These are phyloP conservation scores for Coniferiporia sulphurascens DNA, from an alignment of 1,284 basidiomycete species.

Conservation along the genomic window DNA sequence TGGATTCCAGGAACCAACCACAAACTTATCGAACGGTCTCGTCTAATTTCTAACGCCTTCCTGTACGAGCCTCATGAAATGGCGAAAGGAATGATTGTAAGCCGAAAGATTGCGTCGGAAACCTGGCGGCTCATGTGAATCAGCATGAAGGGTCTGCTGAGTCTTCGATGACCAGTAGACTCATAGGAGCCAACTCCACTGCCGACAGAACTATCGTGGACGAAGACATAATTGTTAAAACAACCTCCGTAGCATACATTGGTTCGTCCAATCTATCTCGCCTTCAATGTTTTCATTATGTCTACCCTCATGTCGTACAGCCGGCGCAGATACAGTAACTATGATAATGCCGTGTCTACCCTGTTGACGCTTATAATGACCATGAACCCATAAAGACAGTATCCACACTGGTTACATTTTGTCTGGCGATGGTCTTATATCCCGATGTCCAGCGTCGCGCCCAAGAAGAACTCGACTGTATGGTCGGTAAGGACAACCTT, in stretches of 20 bases:
- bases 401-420: constrained; percentile 14
- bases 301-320: neutral
- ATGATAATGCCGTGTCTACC: too few species aligned
- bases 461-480: constrained; percentile 20
- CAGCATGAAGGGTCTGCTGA: constrained; percentile 4
- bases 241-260: neutral
- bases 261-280: constrained; percentile 1
- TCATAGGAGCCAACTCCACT: constrained; percentile 8
- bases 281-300: neutral
- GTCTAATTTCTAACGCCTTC: constrained; percentile 18
- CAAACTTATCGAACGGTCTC: constrained; percentile 53
- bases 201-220: constrained; percentile 1
- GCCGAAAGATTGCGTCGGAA: constrained; percentile 1
- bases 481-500: constrained; percentile 21
- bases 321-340: neutral
- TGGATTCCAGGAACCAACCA: constrained; percentile 25
- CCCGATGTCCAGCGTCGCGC: constrained; percentile 18
- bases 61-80: constrained; percentile 3
- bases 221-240: constrained; percentile 1
- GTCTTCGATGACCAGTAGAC: constrained; percentile 12
- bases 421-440: constrained; percentile 18
- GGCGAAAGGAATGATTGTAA: constrained; percentile 14
- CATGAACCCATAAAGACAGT: constrained; percentile 1
- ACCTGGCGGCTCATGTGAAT: neutral
- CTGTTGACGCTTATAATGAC: neutral